Evolutionary conservation across 768 basidiomycete genomes (phyloP).

Genomic region (Clathrus columnatus): DNA sequence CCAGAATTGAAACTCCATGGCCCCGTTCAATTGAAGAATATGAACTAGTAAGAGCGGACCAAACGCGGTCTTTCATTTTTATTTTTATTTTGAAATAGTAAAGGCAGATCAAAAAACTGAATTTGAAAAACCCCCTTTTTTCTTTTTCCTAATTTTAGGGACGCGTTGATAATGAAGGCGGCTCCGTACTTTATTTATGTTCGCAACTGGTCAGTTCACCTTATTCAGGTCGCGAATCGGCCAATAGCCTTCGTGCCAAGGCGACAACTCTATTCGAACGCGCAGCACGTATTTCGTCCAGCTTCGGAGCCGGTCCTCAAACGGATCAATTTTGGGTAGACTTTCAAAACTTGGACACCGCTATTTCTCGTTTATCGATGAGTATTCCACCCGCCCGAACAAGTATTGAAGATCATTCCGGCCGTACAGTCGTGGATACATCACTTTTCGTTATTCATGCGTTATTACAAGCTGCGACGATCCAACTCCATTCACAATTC

Average conservation of each 20-base stretch:
- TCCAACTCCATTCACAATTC: constrained; percentile 40
- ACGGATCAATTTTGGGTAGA: constrained; percentile 28
- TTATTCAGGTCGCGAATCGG: constrained; percentile 44
- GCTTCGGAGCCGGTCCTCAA: constrained; percentile 21
- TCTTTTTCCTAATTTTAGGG: constrained; percentile 36
- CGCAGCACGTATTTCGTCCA: constrained; percentile 48
- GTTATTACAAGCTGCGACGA: constrained; percentile 39
- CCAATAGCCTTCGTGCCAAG: constrained; percentile 60
- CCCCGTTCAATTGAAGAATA: constrained; percentile 61
- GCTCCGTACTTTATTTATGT: constrained; percentile 51
- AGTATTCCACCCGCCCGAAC: constrained; percentile 29
- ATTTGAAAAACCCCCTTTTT: constrained; percentile 1
- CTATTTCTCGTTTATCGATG: constrained; percentile 36
- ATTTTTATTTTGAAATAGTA: not conserved
- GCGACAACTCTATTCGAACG: constrained; percentile 68
- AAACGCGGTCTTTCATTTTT: not conserved
- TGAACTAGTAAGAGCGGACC: constrained; percentile 55
- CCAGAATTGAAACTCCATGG: constrained; percentile 67
- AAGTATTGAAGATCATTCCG: not conserved
- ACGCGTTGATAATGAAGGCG: constrained; percentile 43
- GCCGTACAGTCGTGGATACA: not conserved
- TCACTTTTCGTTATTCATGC: constrained; percentile 38
- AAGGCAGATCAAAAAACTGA: not conserved
- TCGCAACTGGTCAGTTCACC: constrained; percentile 42
- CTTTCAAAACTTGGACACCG: constrained; percentile 34